Conservation (phyloP, 495 filamentous ascomycete species). For the Lasiosphaeria ovina region DNA sequence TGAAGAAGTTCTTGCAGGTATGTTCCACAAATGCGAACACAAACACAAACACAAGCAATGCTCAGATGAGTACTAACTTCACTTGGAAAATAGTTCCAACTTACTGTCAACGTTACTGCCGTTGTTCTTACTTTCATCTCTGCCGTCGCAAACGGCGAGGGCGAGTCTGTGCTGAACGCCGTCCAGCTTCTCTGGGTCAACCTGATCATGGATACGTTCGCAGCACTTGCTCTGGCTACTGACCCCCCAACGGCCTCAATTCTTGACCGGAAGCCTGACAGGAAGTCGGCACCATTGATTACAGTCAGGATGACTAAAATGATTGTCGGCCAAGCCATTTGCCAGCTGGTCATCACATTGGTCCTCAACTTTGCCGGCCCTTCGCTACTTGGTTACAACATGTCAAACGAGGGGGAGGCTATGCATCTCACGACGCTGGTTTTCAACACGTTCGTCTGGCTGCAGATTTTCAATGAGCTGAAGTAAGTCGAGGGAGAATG, state of each 20-base stretch:
- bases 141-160: slow-evolving; percentile 64
- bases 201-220: slow-evolving; percentile 91
- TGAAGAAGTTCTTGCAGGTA: slow-evolving; percentile 82
- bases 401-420: slow-evolving; percentile 21
- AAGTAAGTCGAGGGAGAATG: slow-evolving; percentile 52
- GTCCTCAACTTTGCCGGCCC: slow-evolving; percentile 71
- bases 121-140: slow-evolving; percentile 80
- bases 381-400: slow-evolving; percentile 52
- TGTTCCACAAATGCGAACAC: background rate
- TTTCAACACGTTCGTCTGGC: slow-evolving; percentile 95
- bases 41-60: background rate
- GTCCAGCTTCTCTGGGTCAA: slow-evolving; percentile 93
- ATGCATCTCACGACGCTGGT: slow-evolving; percentile 65
- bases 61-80: slow-evolving; percentile 1
- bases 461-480: slow-evolving; percentile 93
- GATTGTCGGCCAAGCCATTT: slow-evolving; percentile 83
- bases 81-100: slow-evolving; percentile 63
- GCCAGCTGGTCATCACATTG: slow-evolving; percentile 75
- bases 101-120: slow-evolving; percentile 89
- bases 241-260: slow-evolving; percentile 77
- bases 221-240: slow-evolving; percentile 81
- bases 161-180: slow-evolving; percentile 74
- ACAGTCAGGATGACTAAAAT: slow-evolving; percentile 90
- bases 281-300: slow-evolving; percentile 70
- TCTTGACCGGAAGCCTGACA: slow-evolving; percentile 73